Conservation (phyloP, 2,329 filamentous ascomycete genomes). For the Cadophora gregata region DNA sequence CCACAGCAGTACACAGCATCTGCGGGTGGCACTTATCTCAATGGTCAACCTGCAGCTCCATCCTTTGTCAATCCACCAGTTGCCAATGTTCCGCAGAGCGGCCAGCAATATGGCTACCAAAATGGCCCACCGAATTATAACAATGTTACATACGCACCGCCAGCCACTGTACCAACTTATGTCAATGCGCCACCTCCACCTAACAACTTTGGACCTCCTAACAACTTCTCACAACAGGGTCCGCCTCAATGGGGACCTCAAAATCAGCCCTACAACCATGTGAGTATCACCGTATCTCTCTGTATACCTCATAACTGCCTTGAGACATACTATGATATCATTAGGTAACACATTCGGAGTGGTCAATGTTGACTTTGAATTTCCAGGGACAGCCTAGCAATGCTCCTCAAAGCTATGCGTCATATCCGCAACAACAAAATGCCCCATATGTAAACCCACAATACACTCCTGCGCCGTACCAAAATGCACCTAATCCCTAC, state of each 20-base stretch:
- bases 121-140: constrained; percentile 19
- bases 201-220: constrained; percentile 20
- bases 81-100: neutral
- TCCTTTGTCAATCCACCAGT: neutral
- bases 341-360: neutral
- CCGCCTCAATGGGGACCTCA: constrained; percentile 26
- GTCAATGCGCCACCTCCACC: constrained; percentile 5
- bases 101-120: constrained; percentile 18
- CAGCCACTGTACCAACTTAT: constrained; percentile 18
- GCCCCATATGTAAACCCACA: constrained; percentile 16
- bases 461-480: neutral
- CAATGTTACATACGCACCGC: neutral
- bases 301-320: neutral
- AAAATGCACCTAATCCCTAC: neutral
- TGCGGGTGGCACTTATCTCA: constrained; percentile 17
- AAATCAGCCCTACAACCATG: constrained; percentile 19
- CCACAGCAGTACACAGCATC: constrained; percentile 27
- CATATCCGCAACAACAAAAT: neutral
- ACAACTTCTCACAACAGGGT: constrained; percentile 14
- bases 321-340: neutral
- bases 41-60: constrained; percentile 7
- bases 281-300: neutral
- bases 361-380: neutral
- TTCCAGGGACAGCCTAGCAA: constrained; percentile 16
- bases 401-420: constrained; percentile 5